A percentile compares a stretch with the other conserved stretches of the same genome.
These are phyloP conservation scores for Russula earlei DNA, from an alignment of 768 basidiomycete species.

Conservation along the genomic window DNA sequence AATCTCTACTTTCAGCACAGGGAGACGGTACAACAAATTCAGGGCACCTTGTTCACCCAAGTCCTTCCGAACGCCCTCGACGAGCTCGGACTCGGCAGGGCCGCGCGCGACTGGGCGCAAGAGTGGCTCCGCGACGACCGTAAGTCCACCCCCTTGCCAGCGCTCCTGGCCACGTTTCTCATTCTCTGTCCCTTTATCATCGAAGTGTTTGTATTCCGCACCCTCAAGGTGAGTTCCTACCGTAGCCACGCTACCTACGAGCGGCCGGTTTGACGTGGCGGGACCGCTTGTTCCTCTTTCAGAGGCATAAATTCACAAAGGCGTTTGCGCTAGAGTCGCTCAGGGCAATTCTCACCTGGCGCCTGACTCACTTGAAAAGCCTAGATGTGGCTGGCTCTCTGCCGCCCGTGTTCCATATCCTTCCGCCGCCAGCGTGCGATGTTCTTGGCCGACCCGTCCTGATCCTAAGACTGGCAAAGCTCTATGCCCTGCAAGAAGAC, in stretches of 20 bases:
- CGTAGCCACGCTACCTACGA: too few relatives aligned
- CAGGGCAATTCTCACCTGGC: conserved; percentile 48
- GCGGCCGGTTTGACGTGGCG: conserved; percentile 1
- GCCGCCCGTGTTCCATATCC: conserved; percentile 25
- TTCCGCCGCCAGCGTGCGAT: conserved; percentile 46
- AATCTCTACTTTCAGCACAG: conserved; percentile 43
- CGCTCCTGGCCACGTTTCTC: background rate
- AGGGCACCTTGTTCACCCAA: conserved; percentile 42
- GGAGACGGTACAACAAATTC: conserved; percentile 38
- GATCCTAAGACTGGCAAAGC: conserved; percentile 38
- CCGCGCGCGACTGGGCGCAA: conserved; percentile 40
- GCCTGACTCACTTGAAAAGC: conserved; percentile 26
- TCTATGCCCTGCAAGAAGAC: conserved; percentile 35
- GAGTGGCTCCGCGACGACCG: conserved; percentile 61
- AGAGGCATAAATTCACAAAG: conserved; percentile 61
- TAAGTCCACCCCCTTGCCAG: conserved; percentile 29
- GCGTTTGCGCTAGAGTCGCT: conserved; percentile 55
- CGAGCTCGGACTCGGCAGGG: conserved; percentile 44
- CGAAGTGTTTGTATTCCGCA: conserved; percentile 27
- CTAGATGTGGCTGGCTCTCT: conserved; percentile 5
- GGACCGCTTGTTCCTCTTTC: conserved; percentile 17
- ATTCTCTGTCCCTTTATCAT: background rate
- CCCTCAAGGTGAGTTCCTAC: conserved; percentile 42
- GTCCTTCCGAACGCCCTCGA: conserved; percentile 51
- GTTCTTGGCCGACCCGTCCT: conserved; percentile 59